phyloP scores from a whole-genome alignment of 768 basidiomycete species.

The Mycena rebaudengoi region DNA sequence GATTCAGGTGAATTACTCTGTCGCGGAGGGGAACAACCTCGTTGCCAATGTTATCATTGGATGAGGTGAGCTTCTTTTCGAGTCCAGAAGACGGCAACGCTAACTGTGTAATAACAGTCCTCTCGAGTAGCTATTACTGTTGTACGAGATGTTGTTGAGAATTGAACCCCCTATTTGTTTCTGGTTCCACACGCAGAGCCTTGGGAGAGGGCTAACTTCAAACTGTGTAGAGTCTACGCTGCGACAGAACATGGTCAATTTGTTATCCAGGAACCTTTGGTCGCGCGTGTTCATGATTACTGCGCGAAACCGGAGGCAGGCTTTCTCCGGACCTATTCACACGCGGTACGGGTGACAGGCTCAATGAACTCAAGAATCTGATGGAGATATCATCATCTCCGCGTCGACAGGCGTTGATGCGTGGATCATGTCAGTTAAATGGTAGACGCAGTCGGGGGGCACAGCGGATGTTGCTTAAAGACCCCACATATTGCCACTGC shows the following conservation, averaged over 20 bases:
- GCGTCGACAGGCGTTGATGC: conserved; percentile 10
- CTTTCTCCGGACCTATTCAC: conserved; percentile 8
- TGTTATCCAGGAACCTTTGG: neutral
- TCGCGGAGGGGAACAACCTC: conserved; percentile 4
- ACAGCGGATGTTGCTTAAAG: conserved; percentile 2
- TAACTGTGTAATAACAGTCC: neutral
- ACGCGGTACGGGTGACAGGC: conserved; percentile 2
- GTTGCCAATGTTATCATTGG: conserved; percentile 10
- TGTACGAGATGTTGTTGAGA: neutral
- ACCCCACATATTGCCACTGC: conserved; percentile 11
- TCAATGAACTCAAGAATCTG: conserved; percentile 2
- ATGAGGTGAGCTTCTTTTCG: conserved; percentile 5
- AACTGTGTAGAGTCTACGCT: conserved; percentile 1
- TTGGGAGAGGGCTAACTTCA: neutral
- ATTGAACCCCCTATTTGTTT: neutral
- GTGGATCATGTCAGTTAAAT: conserved; percentile 11
- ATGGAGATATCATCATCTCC: conserved; percentile 8
- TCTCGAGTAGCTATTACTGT: conserved; percentile 2
- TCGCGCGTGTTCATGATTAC: neutral
- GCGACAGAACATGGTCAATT: conserved; percentile 2
- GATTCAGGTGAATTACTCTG: conserved; percentile 7
- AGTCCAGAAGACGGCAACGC: neutral
- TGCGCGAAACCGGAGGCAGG: neutral
- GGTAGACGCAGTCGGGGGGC: neutral
- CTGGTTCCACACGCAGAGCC: neutral